Percentiles rank a stretch among this genome's conserved stretches.
Evolutionary conservation across 176 grass and related monocot genomes (phyloP).

Genomic region (Triticum monococcum): DNA sequence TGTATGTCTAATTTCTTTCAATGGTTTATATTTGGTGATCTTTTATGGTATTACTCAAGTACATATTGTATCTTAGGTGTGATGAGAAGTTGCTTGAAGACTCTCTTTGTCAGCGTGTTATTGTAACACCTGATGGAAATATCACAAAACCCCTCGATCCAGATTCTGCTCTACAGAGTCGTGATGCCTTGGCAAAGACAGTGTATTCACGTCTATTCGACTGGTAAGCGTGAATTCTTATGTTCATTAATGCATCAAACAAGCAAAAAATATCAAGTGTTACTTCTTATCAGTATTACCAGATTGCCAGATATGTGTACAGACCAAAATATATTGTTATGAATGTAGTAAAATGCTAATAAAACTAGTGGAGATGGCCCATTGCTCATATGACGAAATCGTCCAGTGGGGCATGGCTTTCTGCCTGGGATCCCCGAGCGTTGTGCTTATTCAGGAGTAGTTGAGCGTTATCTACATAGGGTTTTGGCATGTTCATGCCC

Average conservation of each 20-base stretch:
- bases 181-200: slow-evolving; percentile 88
- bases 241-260: slow-evolving; percentile 12
- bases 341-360: neutral
- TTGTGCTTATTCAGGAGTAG: neutral
- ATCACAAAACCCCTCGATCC: slow-evolving; percentile 96
- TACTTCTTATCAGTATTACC: slow-evolving; percentile 19
- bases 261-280: slow-evolving; percentile 1
- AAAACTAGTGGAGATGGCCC: neutral
- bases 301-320: slow-evolving; percentile 7
- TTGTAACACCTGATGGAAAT: slow-evolving; percentile 93
- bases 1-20: slow-evolving; percentile 42
- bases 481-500: neutral
- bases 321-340: neutral
- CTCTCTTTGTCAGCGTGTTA: slow-evolving; percentile 88
- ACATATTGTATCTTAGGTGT: slow-evolving; percentile 55
- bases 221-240: slow-evolving; percentile 54
- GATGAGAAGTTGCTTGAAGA: slow-evolving; percentile 69
- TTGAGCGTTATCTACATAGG: neutral
- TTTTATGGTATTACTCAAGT: slow-evolving; percentile 27
- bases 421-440: neutral
- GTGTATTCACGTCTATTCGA: slow-evolving; percentile 93
- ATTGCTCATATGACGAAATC: neutral
- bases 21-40: slow-evolving; percentile 3
- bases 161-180: slow-evolving; percentile 73
- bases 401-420: neutral